A percentile compares a stretch with the other conserved stretches of the same genome.
These are phyloP conservation scores for Plasmodium vivax DNA, from an alignment of 169 alveolate species.

Conservation along the genomic window DNA sequence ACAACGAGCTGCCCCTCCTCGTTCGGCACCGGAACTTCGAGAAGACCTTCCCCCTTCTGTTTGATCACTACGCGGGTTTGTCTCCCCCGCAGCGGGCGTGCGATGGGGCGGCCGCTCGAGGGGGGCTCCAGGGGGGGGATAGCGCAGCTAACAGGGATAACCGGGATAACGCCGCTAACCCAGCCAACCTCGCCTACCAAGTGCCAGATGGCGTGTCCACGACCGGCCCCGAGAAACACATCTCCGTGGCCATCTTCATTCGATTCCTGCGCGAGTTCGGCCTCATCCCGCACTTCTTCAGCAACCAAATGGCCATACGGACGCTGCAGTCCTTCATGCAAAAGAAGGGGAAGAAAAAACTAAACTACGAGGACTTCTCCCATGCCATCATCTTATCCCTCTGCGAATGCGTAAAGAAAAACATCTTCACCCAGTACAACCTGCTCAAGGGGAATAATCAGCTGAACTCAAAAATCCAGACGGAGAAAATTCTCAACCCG, in stretches of 20 bases:
- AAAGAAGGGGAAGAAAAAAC: slow-evolving; percentile 14
- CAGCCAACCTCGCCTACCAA: not conserved
- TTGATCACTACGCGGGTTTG: slow-evolving; percentile 43
- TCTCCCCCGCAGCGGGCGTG: not conserved
- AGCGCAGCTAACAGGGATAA: not conserved
- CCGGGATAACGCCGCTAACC: not conserved
- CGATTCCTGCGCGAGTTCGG: slow-evolving; percentile 82
- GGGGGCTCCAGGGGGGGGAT: not conserved
- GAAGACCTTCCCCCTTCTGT: slow-evolving; percentile 70
- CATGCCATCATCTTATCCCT: slow-evolving; percentile 63
- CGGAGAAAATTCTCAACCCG: slow-evolving; percentile 48
- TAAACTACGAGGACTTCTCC: slow-evolving; percentile 66
- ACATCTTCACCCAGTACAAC: slow-evolving; percentile 59
- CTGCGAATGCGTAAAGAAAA: slow-evolving; percentile 73
- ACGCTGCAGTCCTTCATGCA: slow-evolving; percentile 20
- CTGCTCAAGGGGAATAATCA: slow-evolving; percentile 34
- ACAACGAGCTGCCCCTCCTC: slow-evolving; percentile 41
- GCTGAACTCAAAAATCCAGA: slow-evolving; percentile 26
- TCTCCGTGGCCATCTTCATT: slow-evolving; percentile 79
- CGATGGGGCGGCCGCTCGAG: not conserved
- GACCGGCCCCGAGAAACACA: not conserved
- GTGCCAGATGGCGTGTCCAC: not conserved
- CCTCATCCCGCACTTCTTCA: slow-evolving; percentile 80
- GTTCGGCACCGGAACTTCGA: slow-evolving; percentile 65
- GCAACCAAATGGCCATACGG: slow-evolving; percentile 10